These are phyloP conservation scores for Dioszegia hungarica DNA, from an alignment of 768 basidiomycete species.

Conservation along the genomic window DNA sequence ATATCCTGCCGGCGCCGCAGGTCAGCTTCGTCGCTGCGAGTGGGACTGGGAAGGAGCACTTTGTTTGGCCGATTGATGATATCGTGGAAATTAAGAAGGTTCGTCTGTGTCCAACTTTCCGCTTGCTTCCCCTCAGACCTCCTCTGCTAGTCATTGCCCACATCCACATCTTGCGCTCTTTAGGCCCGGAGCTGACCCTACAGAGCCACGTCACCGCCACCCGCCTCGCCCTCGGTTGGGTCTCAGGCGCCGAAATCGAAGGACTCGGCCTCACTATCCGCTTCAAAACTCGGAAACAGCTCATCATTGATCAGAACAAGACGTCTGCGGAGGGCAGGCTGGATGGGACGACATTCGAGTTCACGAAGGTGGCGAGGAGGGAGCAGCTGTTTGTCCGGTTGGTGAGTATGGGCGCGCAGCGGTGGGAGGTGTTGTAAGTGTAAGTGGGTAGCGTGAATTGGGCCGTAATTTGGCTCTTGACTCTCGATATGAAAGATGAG, in stretches of 20 bases:
- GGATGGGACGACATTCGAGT: conserved; percentile 43
- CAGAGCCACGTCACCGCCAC: conserved; percentile 50
- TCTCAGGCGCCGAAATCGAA: conserved; percentile 48
- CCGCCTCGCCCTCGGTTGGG: conserved; percentile 50
- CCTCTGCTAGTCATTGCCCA: too few relatives aligned
- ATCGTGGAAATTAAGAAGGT: conserved; percentile 51
- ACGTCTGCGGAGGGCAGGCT: conserved; percentile 17
- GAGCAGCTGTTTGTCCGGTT: conserved; percentile 51
- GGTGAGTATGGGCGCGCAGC: conserved; percentile 47
- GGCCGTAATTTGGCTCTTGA: background rate
- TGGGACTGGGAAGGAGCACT: conserved; percentile 28
- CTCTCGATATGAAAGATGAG: too few relatives aligned
- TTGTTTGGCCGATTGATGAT: conserved; percentile 46
- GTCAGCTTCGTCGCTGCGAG: conserved; percentile 43
- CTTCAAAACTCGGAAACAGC: conserved; percentile 42
- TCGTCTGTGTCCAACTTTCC: background rate
- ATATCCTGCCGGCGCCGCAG: conserved; percentile 23
- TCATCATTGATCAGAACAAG: conserved; percentile 18
- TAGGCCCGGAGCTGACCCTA: background rate
- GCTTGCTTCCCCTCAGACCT: background rate
- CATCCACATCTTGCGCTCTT: background rate
- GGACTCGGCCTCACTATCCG: conserved; percentile 49
- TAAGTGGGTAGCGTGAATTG: background rate
- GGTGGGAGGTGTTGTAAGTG: conserved; percentile 42
- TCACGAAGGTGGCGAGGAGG: conserved; percentile 48